These are phyloP conservation scores for Colletotrichum theobromicola DNA, from an alignment of 2,329 filamentous ascomycete species.

Conservation along the genomic window DNA sequence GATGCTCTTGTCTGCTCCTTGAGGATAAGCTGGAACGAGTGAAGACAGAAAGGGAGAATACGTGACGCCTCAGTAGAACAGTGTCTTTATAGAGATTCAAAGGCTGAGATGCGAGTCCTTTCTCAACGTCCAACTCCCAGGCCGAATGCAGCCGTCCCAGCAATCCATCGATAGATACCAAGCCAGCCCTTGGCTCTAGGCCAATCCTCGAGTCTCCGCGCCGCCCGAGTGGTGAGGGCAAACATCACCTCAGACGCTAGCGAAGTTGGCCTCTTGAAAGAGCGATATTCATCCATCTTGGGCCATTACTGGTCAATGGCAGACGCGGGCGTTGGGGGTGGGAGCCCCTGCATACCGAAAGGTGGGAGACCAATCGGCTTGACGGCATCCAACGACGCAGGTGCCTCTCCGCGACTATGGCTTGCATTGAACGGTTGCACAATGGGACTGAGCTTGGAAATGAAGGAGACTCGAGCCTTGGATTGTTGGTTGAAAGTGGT, in stretches of 20 bases:
- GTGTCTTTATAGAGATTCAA: background rate
- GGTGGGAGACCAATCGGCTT: background rate
- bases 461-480: background rate
- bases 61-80: background rate
- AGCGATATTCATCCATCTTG: background rate
- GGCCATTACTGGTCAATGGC: background rate
- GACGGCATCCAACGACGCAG: background rate
- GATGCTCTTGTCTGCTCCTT: background rate
- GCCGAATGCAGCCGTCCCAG: background rate
- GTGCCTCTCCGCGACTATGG: background rate
- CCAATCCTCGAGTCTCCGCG: background rate
- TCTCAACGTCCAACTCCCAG: fast-evolving
- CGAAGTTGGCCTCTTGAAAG: background rate
- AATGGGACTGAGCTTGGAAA: background rate
- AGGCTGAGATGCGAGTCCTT: fast-evolving
- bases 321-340: background rate
- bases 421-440: background rate
- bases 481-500: background rate
- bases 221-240: background rate
- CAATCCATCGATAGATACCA: background rate
- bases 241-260: background rate
- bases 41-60: background rate
- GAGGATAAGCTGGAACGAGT: background rate
- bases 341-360: background rate
- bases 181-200: background rate